Percentiles rank a stretch among this genome's conserved stretches.
phyloP scores from a whole-genome alignment of 257 asterid genomes.

The Solanum paucissectum region DNA sequence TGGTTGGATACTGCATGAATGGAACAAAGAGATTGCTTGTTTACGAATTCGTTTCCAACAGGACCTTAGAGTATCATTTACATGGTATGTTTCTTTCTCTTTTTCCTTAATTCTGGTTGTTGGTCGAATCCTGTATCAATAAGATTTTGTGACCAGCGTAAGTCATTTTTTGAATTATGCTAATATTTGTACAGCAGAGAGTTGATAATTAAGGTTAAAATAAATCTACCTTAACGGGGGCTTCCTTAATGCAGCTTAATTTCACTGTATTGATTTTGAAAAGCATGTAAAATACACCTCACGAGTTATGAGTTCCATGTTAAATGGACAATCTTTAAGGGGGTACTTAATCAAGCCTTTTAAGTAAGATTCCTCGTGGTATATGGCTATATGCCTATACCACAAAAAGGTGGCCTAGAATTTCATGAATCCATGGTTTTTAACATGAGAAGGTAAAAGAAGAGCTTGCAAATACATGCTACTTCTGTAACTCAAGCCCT shows the following conservation, averaged over 20 bases:
- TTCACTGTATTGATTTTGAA: not conserved
- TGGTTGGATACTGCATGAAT: slow-evolving; percentile 55
- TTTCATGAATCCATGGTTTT: not conserved
- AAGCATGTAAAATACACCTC: not conserved
- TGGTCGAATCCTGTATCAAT: not conserved
- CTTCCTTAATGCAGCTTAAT: not conserved
- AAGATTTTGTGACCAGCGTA: not conserved
- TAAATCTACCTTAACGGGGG: not conserved
- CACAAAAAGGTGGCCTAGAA: not conserved
- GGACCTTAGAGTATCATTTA: slow-evolving; percentile 48
- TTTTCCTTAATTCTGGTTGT: not conserved
- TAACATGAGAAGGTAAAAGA: not conserved
- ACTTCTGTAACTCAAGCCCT: not conserved
- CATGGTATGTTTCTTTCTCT: slow-evolving; percentile 28
- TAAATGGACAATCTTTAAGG: not conserved
- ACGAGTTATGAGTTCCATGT: not conserved
- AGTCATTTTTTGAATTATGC: not conserved
- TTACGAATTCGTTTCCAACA: slow-evolving; percentile 44
- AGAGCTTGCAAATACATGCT: not conserved
- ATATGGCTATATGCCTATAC: not conserved
- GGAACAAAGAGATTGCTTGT: slow-evolving; percentile 48
- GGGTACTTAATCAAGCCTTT: not conserved
- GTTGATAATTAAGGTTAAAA: not conserved
- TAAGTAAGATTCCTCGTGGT: not conserved
- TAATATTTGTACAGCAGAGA: not conserved